Conservation (phyloP, 345 rosid species). For the Eucalyptus tenuipes region DNA sequence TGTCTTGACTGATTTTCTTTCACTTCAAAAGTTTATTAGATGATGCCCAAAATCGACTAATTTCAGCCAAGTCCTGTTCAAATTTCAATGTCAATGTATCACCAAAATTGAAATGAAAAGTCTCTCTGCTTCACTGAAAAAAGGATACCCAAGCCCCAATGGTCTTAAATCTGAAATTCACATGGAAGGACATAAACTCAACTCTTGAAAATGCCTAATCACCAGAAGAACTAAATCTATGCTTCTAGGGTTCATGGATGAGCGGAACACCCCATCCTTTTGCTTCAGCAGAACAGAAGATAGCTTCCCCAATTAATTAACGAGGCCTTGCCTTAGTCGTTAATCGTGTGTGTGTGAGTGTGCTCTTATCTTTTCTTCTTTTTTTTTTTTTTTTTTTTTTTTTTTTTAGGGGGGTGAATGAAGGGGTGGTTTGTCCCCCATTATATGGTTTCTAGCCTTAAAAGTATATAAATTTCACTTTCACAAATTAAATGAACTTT, state of each 20-base stretch:
- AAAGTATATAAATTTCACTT: neutral
- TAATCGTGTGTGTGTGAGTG: neutral
- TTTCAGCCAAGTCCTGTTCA: neutral
- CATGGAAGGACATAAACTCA: neutral
- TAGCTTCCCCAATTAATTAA: neutral
- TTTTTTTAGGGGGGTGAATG: neutral
- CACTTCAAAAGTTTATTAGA: neutral
- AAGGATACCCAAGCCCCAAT: neutral
- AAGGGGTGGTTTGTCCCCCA: neutral
- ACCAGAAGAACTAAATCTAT: neutral
- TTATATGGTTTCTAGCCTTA: neutral
- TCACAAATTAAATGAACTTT: neutral
- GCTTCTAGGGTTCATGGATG: neutral
- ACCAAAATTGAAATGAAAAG: neutral
- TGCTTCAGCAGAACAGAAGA: neutral
- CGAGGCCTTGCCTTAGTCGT: neutral
- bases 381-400: neutral
- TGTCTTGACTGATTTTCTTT: neutral
- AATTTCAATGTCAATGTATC: neutral
- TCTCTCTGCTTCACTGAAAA: neutral
- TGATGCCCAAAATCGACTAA: neutral
- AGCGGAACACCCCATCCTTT: neutral
- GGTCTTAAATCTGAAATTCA: neutral
- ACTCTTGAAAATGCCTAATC: neutral
- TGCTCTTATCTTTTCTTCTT: neutral